These are phyloP conservation scores for Inonotus hispidus DNA, from an alignment of 1,284 basidiomycete genomes.

Conservation along the genomic window DNA sequence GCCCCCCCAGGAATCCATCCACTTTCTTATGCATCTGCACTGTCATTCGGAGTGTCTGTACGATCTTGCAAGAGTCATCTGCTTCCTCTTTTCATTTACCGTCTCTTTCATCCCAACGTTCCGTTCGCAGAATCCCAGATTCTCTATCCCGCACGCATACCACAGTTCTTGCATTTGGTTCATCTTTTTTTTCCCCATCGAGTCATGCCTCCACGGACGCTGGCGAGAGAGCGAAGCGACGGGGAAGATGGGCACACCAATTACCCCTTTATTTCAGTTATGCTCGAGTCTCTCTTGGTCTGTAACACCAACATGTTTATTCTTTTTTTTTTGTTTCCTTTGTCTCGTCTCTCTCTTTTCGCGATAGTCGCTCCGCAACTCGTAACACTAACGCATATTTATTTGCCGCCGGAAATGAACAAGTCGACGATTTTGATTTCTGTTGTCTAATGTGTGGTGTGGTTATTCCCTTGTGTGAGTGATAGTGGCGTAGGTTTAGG, in stretches of 20 bases:
- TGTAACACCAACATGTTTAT: conserved; percentile 11
- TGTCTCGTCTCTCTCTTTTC: neutral
- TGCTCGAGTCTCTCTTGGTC: neutral
- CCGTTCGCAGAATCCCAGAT: neutral
- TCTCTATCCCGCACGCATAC: neutral
- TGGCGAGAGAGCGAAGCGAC: neutral
- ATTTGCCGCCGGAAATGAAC: neutral
- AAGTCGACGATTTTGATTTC: neutral
- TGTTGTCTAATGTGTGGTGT: neutral
- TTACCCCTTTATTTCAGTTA: neutral
- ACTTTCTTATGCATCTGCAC: neutral
- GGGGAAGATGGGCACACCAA: neutral
- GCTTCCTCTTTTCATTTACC: neutral
- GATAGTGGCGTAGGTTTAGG: neutral
- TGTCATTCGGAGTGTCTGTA: conserved; percentile 5
- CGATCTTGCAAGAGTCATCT: conserved; percentile 1
- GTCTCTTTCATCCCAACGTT: neutral
- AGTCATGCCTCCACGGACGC: neutral
- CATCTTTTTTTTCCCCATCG: neutral
- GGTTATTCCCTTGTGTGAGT: neutral
- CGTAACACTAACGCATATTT: neutral
- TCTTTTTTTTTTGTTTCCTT: neutral
- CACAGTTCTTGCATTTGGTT: neutral
- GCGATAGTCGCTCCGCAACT: conserved; percentile 1
- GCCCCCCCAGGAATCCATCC: neutral